Evolutionary conservation across 176 grass and related monocot genomes (phyloP), one percentile per base, ranked within the genome.

Genomic region (Triticum monococcum): DNA sequence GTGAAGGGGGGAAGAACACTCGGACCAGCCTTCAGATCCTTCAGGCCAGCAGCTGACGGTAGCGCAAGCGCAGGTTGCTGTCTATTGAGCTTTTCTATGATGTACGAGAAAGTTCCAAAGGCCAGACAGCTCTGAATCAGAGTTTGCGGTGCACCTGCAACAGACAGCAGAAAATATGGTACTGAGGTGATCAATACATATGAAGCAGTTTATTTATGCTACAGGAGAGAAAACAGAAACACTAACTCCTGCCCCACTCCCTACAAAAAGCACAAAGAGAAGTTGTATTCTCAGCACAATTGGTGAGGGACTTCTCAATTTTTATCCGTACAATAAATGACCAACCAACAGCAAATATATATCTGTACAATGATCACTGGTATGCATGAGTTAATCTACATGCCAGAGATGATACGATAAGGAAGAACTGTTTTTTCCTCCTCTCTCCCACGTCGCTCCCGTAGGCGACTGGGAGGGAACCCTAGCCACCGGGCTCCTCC

Each of bases 81-180:
- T 37, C 66, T 92, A 48, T 92, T 95, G 45, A 95, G 84, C 40
- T 88, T 91, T 74, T 95, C 93, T 80, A 95, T 92, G 80, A 95
- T 87, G 77, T 83, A 95, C 20, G 93, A 95, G 82, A 95, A 91
- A 64, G 93, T 91, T 65, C 93, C 93, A 16, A 95, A 95, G 77
- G 91, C 92, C 59, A 95, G 72, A 46, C 93, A 95, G 77, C 91
- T 95, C 86, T 95, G 93, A 80, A 95, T 72, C 78, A 95, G 74
- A 76, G 91, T 81, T 54, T 95, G 93, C 3, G 91, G 93, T 43
- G 93, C 88, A 72, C 93, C 93, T 95, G 89, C 36, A 69, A 41
- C 33, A 50, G 54, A 68, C 45, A 31, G 52, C 23, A 75, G 32
- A 91, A 79, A 59, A 56, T 45, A 23, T 18, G 43, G 41, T 3